These are phyloP conservation scores for Moringa oleifera DNA, from an alignment of 345 rosid genomes.

Conservation along the genomic window DNA sequence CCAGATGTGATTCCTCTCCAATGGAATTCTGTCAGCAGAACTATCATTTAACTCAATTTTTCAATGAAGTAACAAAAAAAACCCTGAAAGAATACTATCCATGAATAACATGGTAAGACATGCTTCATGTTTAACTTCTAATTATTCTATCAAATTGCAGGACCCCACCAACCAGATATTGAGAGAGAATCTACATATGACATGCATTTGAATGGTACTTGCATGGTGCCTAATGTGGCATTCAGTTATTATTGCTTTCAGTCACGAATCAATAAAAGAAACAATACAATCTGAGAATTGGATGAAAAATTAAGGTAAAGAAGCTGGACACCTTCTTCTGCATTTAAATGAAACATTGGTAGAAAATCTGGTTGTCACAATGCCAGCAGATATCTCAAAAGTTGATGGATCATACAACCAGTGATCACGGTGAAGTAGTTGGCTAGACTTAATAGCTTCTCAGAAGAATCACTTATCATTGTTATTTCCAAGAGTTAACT, in stretches of 20 bases:
- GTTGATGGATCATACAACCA: conserved; percentile 1
- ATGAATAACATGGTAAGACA: not conserved
- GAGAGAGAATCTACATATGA: too few species aligned
- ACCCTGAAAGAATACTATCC: not conserved
- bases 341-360: too few species aligned
- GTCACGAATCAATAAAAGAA: too few species aligned
- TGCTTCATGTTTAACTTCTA: too few species aligned
- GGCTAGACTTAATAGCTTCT: too few species aligned
- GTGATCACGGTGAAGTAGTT: not conserved
- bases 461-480: not conserved
- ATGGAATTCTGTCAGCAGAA: conserved; percentile 56
- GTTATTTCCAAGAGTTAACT: not conserved
- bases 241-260: too few species aligned
- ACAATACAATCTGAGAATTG: too few species aligned
- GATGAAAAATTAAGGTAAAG: too few species aligned
- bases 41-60: not conserved
- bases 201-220: not conserved
- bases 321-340: too few species aligned
- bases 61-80: not conserved
- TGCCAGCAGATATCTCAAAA: not conserved
- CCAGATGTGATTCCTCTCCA: conserved; percentile 91
- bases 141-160: too few species aligned
- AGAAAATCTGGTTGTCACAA: too few species aligned
- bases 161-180: too few species aligned
- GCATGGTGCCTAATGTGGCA: not conserved